Percentiles rank a stretch among this genome's conserved stretches.
phyloP scores from a whole-genome alignment of 2,329 filamentous ascomycete genomes.

The Curvularia sp. region DNA sequence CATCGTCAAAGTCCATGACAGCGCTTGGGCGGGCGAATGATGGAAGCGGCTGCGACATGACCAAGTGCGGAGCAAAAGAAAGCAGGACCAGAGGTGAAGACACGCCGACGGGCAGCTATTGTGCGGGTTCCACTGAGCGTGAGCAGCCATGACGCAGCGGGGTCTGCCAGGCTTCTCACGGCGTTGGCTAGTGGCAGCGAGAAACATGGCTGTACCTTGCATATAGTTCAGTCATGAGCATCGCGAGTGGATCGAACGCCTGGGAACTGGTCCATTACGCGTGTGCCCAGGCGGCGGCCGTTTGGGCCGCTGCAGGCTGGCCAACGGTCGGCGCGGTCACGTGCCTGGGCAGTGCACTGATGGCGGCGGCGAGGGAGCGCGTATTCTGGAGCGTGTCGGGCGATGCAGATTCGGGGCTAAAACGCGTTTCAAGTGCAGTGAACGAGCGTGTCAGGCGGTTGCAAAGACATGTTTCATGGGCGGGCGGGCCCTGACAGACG shows the following conservation, averaged over 20 bases:
- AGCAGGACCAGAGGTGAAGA: slow-evolving; percentile 8
- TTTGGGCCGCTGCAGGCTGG: slow-evolving; percentile 16
- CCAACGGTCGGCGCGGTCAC: slow-evolving; percentile 10
- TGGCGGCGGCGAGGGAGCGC: neutral
- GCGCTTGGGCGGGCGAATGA: slow-evolving; percentile 15
- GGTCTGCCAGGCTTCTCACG: slow-evolving; percentile 12
- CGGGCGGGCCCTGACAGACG: slow-evolving; percentile 19
- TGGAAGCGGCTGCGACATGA: slow-evolving; percentile 4
- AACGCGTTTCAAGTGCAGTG: slow-evolving; percentile 12
- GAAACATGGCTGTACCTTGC: slow-evolving; percentile 17
- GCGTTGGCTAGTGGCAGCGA: slow-evolving; percentile 15
- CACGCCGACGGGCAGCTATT: slow-evolving; percentile 6
- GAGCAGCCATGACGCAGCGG: slow-evolving; percentile 18
- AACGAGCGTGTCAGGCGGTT: slow-evolving; percentile 19
- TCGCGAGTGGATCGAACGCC: slow-evolving; percentile 5
- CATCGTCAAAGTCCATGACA: slow-evolving; percentile 28
- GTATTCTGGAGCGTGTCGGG: neutral
- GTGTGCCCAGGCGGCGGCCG: slow-evolving; percentile 15
- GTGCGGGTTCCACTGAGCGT: slow-evolving; percentile 11
- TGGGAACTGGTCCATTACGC: slow-evolving; percentile 12
- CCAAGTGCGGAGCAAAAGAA: slow-evolving; percentile 10
- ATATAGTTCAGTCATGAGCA: slow-evolving; percentile 9
- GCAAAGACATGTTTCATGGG: slow-evolving; percentile 21
- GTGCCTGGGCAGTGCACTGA: neutral
- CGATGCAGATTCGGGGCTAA: slow-evolving; percentile 3